Base-by-base conservation (phyloP, 2,329 filamentous ascomycete genomes). In the Claviceps sp. region DNA sequence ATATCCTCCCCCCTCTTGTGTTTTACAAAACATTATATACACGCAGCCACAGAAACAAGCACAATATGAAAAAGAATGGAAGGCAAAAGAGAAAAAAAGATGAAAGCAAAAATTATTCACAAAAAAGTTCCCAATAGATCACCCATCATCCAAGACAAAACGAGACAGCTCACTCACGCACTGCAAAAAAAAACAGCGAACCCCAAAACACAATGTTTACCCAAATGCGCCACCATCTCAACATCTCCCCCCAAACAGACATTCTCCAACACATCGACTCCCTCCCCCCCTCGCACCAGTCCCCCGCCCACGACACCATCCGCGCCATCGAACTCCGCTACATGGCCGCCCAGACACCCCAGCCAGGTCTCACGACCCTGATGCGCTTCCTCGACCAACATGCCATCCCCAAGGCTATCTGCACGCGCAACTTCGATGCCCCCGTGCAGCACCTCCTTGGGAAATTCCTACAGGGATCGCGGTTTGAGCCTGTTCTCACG, bases 141-240 rank as follows among this genome's bases (percentile, higher is more conserved):
- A 30, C 8, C 8, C 3, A 30, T 30, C 26, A 8, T 30, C 26
- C 26, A 26, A 30, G 24, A 24, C 24, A 22, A 30, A 9, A 30
- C 26, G 11, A 30, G 26, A 30, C 26, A 30, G 3, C 26, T 26
- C 26, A 30, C 26, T 30, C 8, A 30, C 8, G 26, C 26, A 30
- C 26, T 30, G 8, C 26, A 49, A 46, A 40, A 37, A 47, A 11
- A 8, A 46, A 44, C 56, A 95, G 89, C 65, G 72, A 90, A 53
- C 91, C 91, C 0, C 91, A 97, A 69, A 93, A 86, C 60, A 88
- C 95, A 76, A 98, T 97, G 91, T 97, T 97, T 69, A 67, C 70
- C 20, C 78, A 94, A 63, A 97, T 98, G 91, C 84, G 84, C 57
- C 64, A 71, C 14, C 84, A 81, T 7, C 78, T 97, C 16, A 75